Conservation (phyloP, 1,284 basidiomycete species). For the Peniophora sp. region DNA sequence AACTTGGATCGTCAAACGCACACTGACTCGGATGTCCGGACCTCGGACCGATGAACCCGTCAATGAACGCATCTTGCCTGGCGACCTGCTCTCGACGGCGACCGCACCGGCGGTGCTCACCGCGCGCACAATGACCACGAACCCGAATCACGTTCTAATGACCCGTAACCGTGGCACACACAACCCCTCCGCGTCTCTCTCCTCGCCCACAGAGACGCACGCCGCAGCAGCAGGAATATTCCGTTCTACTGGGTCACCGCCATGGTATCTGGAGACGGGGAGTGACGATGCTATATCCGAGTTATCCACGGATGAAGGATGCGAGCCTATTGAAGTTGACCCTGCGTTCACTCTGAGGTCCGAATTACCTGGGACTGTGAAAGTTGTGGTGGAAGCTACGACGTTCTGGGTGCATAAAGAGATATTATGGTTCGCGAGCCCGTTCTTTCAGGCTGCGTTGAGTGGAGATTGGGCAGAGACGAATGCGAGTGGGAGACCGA, state of each 20-base stretch:
- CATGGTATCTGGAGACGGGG: slow-evolving; percentile 66
- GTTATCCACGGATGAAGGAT: slow-evolving; percentile 54
- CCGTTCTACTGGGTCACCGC: slow-evolving; percentile 65
- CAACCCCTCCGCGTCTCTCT: slow-evolving; percentile 69
- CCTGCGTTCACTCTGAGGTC: slow-evolving; percentile 60
- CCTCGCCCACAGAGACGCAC: slow-evolving; percentile 77
- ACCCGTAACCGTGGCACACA: slow-evolving; percentile 67
- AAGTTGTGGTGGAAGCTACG: slow-evolving; percentile 77
- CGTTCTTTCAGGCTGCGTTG: slow-evolving; percentile 80
- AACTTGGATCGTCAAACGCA: no score
- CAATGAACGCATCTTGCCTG: no score
- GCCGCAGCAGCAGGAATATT: slow-evolving; percentile 78
- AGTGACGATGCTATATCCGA: slow-evolving; percentile 62
- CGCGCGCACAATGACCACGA: slow-evolving; percentile 43
- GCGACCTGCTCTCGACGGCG: no score
- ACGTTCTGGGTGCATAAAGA: slow-evolving; percentile 87
- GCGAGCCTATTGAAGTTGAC: slow-evolving; percentile 63
- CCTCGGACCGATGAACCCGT: no score
- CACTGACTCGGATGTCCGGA: no score
- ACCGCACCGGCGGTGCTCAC: background rate
- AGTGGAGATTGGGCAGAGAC: slow-evolving; percentile 76
- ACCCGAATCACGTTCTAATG: slow-evolving; percentile 78
- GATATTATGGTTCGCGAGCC: slow-evolving; percentile 75
- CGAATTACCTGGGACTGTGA: slow-evolving; percentile 70
- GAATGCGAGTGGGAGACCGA: slow-evolving; percentile 35